phyloP scores from a whole-genome alignment of 352 stramenopile genomes.

The Pilasporangium apinafurcum region DNA sequence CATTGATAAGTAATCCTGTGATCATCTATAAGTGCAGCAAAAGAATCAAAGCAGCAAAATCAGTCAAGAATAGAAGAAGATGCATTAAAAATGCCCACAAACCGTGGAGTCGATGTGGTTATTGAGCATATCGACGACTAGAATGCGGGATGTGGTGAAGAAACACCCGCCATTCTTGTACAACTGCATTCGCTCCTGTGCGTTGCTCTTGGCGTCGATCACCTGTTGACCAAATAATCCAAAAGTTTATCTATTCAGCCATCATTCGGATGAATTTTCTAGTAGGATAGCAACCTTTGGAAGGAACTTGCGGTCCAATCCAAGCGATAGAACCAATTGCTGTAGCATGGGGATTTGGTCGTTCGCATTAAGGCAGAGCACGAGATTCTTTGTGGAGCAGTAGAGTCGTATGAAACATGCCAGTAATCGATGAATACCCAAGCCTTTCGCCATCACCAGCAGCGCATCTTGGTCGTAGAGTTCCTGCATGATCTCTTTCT shows the following conservation, averaged over 20 bases:
- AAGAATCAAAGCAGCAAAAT: neutral
- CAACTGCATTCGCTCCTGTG: conserved; percentile 70
- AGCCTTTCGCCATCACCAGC: conserved; percentile 88
- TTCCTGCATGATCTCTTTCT: conserved; percentile 65
- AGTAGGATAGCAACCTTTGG: conserved; percentile 63
- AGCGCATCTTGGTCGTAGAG: conserved; percentile 85
- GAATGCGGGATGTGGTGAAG: conserved; percentile 94
- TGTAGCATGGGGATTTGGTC: conserved; percentile 77
- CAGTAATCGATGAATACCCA: conserved; percentile 85
- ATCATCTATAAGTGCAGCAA: conserved; percentile 37
- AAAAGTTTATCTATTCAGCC: too few relatives aligned
- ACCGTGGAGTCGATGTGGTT: conserved; percentile 52
- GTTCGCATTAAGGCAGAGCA: conserved; percentile 92
- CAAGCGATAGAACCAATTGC: conserved; percentile 83
- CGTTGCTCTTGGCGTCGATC: conserved; percentile 69
- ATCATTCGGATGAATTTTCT: too few relatives aligned
- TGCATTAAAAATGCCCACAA: conserved; percentile 2
- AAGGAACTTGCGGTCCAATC: conserved; percentile 78
- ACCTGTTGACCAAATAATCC: too few relatives aligned
- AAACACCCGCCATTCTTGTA: conserved; percentile 92
- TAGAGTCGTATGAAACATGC: conserved; percentile 91
- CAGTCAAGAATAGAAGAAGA: conserved; percentile 5
- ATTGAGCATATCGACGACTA: conserved; percentile 96
- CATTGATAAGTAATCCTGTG: conserved; percentile 90
- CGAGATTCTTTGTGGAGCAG: conserved; percentile 64